Conservation (phyloP, 2,329 filamentous ascomycete species). For the Phialemoniopsis sp. region DNA sequence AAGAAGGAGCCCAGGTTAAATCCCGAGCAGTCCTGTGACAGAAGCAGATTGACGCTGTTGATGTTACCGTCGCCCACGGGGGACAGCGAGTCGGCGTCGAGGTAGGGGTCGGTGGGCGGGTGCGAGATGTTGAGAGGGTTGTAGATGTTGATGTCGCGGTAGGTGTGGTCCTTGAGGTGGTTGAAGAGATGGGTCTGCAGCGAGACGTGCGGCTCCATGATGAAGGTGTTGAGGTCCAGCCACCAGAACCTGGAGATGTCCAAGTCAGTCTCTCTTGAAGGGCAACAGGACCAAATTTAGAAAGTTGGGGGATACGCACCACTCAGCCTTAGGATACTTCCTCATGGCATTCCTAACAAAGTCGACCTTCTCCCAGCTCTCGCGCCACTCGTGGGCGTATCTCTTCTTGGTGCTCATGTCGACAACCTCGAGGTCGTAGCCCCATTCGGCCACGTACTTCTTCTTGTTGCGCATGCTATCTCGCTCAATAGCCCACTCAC, state of each 20-base stretch:
- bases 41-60: constrained; percentile 78
- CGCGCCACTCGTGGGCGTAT: constrained; percentile 97
- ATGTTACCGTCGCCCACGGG: constrained; percentile 71
- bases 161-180: constrained; percentile 67
- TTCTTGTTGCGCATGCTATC: constrained; percentile 96
- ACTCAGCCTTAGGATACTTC: constrained; percentile 95
- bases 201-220: constrained; percentile 94
- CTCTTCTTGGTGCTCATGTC: constrained; percentile 99
- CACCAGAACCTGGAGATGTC: constrained; percentile 86
- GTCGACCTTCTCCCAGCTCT: constrained; percentile 99
- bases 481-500: constrained; percentile 97
- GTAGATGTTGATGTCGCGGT: constrained; percentile 94
- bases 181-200: constrained; percentile 90
- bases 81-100: constrained; percentile 72
- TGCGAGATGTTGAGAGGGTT: constrained; percentile 94
- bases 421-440: constrained; percentile 92
- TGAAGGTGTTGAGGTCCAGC: constrained; percentile 94
- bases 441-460: constrained; percentile 82
- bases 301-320: constrained; percentile 61
- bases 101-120: constrained; percentile 67
- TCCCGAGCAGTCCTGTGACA: constrained; percentile 90
- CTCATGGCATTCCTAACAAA: constrained; percentile 82
- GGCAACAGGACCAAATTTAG: too few relatives aligned
- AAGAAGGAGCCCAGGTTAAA: constrained; percentile 98
- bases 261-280: background rate